A percentile compares a stretch with the other conserved stretches of the same genome.
Conservation (phyloP, 2,329 filamentous ascomycete species). For the Fusarium continuum region DNA sequence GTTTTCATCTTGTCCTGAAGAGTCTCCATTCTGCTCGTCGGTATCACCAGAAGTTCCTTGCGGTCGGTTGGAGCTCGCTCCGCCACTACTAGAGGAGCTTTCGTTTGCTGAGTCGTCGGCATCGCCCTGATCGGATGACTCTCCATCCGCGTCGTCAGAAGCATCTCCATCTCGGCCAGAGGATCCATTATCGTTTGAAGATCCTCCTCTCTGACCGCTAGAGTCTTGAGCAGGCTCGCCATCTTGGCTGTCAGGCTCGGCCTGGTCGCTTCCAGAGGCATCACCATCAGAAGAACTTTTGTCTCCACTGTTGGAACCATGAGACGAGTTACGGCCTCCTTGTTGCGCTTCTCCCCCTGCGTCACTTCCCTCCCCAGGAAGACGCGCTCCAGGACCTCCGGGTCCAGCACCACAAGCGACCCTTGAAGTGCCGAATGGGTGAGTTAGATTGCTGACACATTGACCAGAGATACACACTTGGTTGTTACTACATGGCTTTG, state of each 20-base stretch:
- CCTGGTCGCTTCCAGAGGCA: background rate
- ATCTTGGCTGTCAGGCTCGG: background rate
- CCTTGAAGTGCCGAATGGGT: background rate
- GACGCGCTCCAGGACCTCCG: constrained; percentile 22
- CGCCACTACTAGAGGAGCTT: background rate
- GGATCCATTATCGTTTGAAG: background rate
- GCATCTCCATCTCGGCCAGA: background rate
- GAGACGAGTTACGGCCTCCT: background rate
- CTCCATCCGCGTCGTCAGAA: background rate
- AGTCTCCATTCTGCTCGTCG: background rate
- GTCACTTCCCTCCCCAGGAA: background rate
- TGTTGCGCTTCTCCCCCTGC: background rate
- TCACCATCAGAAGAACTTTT: background rate
- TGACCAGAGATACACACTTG: constrained; percentile 22
- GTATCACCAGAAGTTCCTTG: background rate
- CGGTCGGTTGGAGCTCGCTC: background rate
- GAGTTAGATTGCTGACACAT: constrained; percentile 14
- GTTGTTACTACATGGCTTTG: constrained; percentile 4
- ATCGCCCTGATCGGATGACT: background rate
- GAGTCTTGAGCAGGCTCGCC: background rate
- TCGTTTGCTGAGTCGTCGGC: background rate
- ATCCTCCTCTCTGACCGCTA: background rate
- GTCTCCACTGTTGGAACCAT: background rate
- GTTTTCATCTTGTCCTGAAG: background rate
- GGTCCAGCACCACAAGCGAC: constrained; percentile 14